Conservation (phyloP, 2,329 filamentous ascomycete species). For the Colletotrichum tropicicola region DNA sequence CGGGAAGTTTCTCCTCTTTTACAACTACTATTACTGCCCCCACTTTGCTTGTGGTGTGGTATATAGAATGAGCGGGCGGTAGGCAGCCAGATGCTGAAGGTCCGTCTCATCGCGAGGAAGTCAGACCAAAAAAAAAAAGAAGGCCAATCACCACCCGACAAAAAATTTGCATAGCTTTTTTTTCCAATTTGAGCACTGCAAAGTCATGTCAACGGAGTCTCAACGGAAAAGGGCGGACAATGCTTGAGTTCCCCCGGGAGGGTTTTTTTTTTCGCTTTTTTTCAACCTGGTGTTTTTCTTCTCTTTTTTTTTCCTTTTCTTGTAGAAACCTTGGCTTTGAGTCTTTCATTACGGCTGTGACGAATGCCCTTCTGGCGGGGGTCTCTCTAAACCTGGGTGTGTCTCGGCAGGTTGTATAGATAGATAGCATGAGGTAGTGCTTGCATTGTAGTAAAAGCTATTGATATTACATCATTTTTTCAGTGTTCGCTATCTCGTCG, state of each 20-base stretch:
- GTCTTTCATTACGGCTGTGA: constrained; percentile 7
- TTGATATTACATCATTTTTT: not conserved
- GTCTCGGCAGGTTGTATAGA: constrained; percentile 3
- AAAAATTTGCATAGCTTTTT: constrained; percentile 1
- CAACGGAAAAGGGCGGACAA: not conserved
- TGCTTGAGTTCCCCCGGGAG: not conserved
- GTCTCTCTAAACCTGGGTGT: not conserved
- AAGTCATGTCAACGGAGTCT: not conserved
- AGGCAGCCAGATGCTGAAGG: not conserved
- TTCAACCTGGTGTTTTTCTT: not conserved
- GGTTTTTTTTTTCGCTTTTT: not conserved
- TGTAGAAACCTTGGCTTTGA: constrained; percentile 7
- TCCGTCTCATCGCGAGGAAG: constrained; percentile 2
- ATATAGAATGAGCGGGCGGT: constrained; percentile 17
- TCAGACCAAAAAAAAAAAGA: not conserved
- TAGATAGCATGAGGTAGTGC: constrained; percentile 25
- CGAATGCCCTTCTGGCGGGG: not conserved
- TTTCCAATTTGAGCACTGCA: not conserved
- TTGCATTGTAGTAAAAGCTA: constrained; percentile 29
- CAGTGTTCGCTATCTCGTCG: too few species aligned
- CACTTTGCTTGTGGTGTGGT: constrained; percentile 27
- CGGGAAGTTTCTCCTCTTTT: constrained; percentile 20
- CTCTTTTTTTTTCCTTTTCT: not conserved
- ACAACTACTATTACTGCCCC: constrained; percentile 25
- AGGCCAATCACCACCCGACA: too few species aligned